Percentiles rank a stretch among this genome's conserved stretches.
Evolutionary conservation across 257 asterid species (phyloP).

Genomic region (Lycium barbarum): DNA sequence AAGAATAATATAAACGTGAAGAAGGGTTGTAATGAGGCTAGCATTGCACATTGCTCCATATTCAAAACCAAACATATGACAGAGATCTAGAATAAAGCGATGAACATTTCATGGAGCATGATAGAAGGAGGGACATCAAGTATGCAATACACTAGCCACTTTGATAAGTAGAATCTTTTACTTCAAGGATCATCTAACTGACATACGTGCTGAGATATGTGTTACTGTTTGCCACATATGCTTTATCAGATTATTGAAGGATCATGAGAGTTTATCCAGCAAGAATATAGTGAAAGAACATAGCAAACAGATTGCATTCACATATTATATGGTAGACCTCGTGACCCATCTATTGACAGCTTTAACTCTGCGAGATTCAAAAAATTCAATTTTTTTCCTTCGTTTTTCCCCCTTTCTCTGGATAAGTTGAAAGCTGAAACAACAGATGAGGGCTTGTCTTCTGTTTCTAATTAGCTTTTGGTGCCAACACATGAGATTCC

Average conservation of each 20-base stretch:
- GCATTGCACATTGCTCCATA: neutral
- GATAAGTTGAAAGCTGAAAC: conserved; percentile 17
- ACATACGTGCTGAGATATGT: neutral
- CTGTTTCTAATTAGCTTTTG: neutral
- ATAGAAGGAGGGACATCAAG: conserved; percentile 2
- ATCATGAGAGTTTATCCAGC: neutral
- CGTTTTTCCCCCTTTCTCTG: neutral
- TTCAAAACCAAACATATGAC: conserved; percentile 13
- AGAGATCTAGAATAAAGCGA: conserved; percentile 18
- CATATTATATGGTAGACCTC: neutral
- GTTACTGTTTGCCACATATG: neutral
- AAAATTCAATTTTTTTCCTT: neutral
- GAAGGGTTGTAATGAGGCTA: neutral
- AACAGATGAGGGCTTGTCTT: conserved; percentile 4
- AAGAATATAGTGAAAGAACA: conserved; percentile 7
- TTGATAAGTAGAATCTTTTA: neutral
- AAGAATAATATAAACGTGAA: neutral
- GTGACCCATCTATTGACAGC: conserved; percentile 18
- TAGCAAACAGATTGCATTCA: conserved; percentile 23
- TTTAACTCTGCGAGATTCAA: neutral
- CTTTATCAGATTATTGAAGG: neutral
- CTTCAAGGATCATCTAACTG: neutral
- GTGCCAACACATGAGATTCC: neutral
- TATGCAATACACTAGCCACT: conserved; percentile 2
- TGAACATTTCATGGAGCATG: neutral